phyloP scores from a whole-genome alignment of 768 basidiomycete genomes.

The Russula brevipes region DNA sequence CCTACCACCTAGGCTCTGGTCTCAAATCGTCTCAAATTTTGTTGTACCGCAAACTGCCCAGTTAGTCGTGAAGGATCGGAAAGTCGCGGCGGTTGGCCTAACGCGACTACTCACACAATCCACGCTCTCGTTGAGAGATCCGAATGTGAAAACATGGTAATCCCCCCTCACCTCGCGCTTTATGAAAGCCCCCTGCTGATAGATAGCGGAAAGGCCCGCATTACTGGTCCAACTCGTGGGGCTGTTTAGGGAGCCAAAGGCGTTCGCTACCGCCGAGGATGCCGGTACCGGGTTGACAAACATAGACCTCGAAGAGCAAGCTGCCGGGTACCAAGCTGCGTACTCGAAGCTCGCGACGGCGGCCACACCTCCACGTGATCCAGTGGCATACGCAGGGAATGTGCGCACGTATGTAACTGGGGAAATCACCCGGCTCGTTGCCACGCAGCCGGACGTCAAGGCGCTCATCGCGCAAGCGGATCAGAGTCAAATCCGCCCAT shows the following conservation, averaged over 20 bases:
- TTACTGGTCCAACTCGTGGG: constrained; percentile 66
- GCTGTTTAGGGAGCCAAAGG: constrained; percentile 74
- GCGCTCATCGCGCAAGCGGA: constrained; percentile 28
- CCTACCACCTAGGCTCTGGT: constrained; percentile 55
- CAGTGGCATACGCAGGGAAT: constrained; percentile 54
- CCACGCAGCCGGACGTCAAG: constrained; percentile 25
- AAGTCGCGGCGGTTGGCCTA: constrained; percentile 76
- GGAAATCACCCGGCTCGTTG: constrained; percentile 30
- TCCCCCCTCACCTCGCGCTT: neutral
- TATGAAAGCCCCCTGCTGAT: neutral
- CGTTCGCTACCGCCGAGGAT: constrained; percentile 51
- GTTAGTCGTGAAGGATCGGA: constrained; percentile 77
- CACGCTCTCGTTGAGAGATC: constrained; percentile 58
- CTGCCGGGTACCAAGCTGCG: constrained; percentile 87
- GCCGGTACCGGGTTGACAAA: constrained; percentile 56
- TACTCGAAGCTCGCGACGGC: constrained; percentile 89
- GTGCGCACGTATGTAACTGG: constrained; percentile 51
- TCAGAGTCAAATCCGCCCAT: constrained; percentile 27
- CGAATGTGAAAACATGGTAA: constrained; percentile 62
- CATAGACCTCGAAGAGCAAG: constrained; percentile 87
- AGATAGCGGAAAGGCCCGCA: constrained; percentile 49
- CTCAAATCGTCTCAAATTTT: constrained; percentile 69
- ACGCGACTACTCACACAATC: constrained; percentile 75
- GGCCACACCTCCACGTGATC: constrained; percentile 53
- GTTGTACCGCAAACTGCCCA: constrained; percentile 77